phyloP scores from a whole-genome alignment of 2,329 filamentous ascomycete genomes.

The Fusarium tricinctum region DNA sequence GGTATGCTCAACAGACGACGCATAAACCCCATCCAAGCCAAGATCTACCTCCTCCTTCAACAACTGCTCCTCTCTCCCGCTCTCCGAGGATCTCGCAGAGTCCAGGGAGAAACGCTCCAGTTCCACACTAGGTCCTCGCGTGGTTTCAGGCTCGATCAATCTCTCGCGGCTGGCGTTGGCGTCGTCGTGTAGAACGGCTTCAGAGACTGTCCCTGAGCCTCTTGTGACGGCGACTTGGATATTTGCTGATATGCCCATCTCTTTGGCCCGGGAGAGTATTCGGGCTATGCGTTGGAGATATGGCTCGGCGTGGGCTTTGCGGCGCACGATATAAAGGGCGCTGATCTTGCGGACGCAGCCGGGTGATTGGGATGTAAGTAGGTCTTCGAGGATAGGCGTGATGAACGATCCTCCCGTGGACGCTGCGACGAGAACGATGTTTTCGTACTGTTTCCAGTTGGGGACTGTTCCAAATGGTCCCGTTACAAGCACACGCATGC shows the following conservation, averaged over 20 bases:
- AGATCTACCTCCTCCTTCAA: conserved; percentile 47
- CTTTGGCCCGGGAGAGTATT: conserved; percentile 39
- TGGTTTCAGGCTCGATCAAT: conserved; percentile 35
- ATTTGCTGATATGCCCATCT: conserved; percentile 42
- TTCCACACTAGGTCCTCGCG: conserved; percentile 35
- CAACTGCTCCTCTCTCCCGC: conserved; percentile 39
- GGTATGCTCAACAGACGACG: conserved; percentile 37
- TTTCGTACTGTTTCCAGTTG: conserved; percentile 49
- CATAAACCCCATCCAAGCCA: conserved; percentile 33
- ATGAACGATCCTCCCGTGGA: conserved; percentile 47
- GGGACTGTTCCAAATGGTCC: conserved; percentile 42
- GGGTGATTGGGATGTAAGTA: conserved; percentile 37
- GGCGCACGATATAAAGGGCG: conserved; percentile 42
- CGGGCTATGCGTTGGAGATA: conserved; percentile 39
- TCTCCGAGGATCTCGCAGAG: conserved; percentile 33
- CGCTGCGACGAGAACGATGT: conserved; percentile 38
- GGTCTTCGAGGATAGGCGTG: conserved; percentile 43
- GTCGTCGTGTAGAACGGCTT: conserved; percentile 13
- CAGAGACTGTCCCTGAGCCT: conserved; percentile 3
- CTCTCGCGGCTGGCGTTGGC: conserved; percentile 44
- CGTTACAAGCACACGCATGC: conserved; percentile 40
- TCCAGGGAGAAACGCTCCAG: conserved; percentile 46
- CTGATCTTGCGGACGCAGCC: conserved; percentile 44
- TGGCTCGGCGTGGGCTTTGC: conserved; percentile 36
- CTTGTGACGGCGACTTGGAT: conserved; percentile 45